Conservation (phyloP, 305 asterid genomes). For the Solanum aculeatissimum region DNA sequence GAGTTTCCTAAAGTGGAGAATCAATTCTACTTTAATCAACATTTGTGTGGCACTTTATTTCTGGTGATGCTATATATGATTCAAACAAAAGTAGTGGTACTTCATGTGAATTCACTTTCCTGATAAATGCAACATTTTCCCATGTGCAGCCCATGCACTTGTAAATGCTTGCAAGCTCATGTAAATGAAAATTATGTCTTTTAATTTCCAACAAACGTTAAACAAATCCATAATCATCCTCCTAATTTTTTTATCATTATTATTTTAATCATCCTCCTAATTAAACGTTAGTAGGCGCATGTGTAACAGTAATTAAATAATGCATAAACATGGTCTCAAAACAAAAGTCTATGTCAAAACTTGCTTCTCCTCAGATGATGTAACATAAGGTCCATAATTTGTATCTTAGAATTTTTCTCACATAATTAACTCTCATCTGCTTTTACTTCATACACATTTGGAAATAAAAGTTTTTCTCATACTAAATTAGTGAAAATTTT, state of each 20-base stretch:
- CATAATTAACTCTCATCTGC: too few species aligned
- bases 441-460: too few species aligned
- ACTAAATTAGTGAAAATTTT: too few species aligned
- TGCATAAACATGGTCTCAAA: not conserved
- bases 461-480: too few species aligned
- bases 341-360: not conserved
- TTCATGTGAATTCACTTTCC: not conserved
- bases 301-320: not conserved
- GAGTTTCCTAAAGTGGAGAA: not conserved
- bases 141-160: not conserved
- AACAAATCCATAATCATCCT: too few species aligned
- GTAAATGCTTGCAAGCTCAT: not conserved
- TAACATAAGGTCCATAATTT: not conserved
- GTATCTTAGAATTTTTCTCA: not conserved
- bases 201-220: not conserved
- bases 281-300: too few species aligned
- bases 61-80: not conserved
- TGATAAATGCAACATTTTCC: not conserved
- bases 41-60: not conserved
- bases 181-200: not conserved
- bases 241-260: too few species aligned
- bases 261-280: too few species aligned
- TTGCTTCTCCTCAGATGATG: not conserved
- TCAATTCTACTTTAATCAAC: not conserved
- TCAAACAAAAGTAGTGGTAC: not conserved